phyloP scores from a whole-genome alignment of 169 alveolate genomes.

The Plasmodium vivax region DNA sequence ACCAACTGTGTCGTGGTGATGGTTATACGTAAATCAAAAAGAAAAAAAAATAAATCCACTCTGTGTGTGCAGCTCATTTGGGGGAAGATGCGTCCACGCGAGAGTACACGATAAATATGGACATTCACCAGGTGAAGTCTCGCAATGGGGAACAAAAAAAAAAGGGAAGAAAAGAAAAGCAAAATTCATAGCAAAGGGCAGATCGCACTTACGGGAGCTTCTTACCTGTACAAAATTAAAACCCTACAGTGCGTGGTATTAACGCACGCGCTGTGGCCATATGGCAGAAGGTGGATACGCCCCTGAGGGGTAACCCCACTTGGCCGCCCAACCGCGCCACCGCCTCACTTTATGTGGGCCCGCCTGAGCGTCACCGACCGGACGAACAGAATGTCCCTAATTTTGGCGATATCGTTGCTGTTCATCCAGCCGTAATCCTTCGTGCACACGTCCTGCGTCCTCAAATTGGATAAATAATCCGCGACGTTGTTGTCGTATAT shows the following conservation, averaged over 20 bases:
- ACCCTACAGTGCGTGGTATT: neutral
- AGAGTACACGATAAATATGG: neutral
- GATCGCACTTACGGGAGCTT: neutral
- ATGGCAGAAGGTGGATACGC: neutral
- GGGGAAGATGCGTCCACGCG: neutral
- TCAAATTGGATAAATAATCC: conserved; percentile 62
- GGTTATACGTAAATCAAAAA: neutral
- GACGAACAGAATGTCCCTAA: conserved; percentile 61
- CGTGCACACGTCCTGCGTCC: conserved; percentile 64
- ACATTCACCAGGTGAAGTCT: neutral
- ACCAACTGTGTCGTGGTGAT: neutral
- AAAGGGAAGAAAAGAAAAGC: neutral
- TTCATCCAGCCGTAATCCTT: conserved; percentile 70
- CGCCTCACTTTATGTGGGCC: conserved; percentile 45
- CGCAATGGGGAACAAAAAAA: neutral
- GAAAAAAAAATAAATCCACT: neutral
- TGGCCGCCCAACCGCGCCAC: neutral
- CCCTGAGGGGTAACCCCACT: neutral
- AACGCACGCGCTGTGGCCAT: neutral
- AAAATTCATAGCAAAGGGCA: neutral
- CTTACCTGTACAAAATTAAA: neutral
- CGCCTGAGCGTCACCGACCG: conserved; percentile 29
- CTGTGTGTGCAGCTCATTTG: neutral
- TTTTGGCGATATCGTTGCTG: conserved; percentile 45
- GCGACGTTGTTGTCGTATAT: conserved; percentile 90